Percentiles rank a stretch among this genome's conserved stretches.
Conservation (phyloP, 1,284 basidiomycete species). For the Pholiota adiposa region DNA sequence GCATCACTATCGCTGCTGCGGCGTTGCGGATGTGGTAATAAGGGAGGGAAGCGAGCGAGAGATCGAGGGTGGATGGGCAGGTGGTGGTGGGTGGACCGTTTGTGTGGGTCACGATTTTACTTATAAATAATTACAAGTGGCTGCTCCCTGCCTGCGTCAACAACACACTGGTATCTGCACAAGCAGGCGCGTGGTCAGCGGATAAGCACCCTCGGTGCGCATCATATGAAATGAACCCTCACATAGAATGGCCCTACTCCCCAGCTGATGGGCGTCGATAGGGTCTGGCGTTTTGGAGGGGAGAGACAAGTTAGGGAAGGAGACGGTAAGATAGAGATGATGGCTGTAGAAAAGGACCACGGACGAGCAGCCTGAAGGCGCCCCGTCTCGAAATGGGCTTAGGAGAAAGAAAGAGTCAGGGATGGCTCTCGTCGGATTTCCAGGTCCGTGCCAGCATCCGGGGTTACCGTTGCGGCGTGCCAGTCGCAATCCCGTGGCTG, state of each 20-base stretch:
- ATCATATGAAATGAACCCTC: too few species aligned
- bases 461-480: conserved; percentile 21
- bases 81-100: not conserved
- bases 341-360: not conserved
- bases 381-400: not conserved
- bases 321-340: too few species aligned
- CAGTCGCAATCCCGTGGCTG: conserved; percentile 23
- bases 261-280: too few species aligned
- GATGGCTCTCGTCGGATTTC: not conserved
- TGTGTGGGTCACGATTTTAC: not conserved
- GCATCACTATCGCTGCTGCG: not conserved
- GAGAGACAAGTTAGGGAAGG: too few species aligned
- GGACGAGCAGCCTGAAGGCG: too few species aligned
- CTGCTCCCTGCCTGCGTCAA: not conserved
- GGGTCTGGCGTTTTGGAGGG: too few species aligned
- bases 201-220: too few species aligned
- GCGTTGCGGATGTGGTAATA: not conserved
- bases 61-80: not conserved
- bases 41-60: not conserved
- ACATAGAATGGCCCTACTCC: too few species aligned
- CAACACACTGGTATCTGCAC: not conserved
- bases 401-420: not conserved
- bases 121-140: not conserved
- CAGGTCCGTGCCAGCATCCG: conserved; percentile 10
- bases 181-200: conserved; percentile 5